Conservation (phyloP, 805 yeast genomes). For the Lipomyces spencermartinsiae region DNA sequence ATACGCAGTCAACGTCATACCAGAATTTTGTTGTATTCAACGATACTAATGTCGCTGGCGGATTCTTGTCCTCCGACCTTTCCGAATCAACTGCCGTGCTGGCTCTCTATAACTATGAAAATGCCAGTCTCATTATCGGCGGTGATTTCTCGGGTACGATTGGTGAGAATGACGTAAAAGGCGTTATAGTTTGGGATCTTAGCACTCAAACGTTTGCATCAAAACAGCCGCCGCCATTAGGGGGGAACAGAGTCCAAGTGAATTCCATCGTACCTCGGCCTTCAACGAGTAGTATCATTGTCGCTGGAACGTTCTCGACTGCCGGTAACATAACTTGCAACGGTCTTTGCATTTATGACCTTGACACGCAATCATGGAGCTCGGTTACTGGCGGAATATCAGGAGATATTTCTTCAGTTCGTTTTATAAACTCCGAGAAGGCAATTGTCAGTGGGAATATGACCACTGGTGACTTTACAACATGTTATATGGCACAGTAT, state of each 20-base stretch:
- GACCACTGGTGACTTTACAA: conserved; percentile 45
- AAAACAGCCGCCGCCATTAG: conserved; percentile 56
- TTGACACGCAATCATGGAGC: conserved; percentile 62
- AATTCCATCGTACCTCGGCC: conserved; percentile 51
- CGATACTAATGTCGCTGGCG: conserved; percentile 40
- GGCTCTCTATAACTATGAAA: conserved; percentile 40
- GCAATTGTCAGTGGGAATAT: conserved; percentile 64
- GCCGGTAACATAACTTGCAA: conserved; percentile 66
- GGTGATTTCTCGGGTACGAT: conserved; percentile 45
- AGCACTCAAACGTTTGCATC: conserved; percentile 50
- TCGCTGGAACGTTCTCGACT: conserved; percentile 73
- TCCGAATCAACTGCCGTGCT: conserved; percentile 39
- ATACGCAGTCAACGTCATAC: conserved; percentile 40
- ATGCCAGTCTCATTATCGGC: conserved; percentile 43
- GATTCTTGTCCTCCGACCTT: conserved; percentile 36
- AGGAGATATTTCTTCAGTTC: conserved; percentile 64
- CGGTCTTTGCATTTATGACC: conserved; percentile 70
- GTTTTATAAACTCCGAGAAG: conserved; percentile 52
- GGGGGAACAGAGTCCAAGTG: conserved; percentile 50
- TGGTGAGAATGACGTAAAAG: conserved; percentile 45
- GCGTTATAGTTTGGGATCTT: conserved; percentile 62
- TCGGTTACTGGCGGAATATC: conserved; percentile 46
- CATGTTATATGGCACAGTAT: conserved; percentile 29
- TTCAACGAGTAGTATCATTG: conserved; percentile 56
- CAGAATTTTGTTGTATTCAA: conserved; percentile 44